Percentiles rank a stretch among this genome's conserved stretches.
Conservation (phyloP, 176 grass and related monocot species). For the Musa itinerans region DNA sequence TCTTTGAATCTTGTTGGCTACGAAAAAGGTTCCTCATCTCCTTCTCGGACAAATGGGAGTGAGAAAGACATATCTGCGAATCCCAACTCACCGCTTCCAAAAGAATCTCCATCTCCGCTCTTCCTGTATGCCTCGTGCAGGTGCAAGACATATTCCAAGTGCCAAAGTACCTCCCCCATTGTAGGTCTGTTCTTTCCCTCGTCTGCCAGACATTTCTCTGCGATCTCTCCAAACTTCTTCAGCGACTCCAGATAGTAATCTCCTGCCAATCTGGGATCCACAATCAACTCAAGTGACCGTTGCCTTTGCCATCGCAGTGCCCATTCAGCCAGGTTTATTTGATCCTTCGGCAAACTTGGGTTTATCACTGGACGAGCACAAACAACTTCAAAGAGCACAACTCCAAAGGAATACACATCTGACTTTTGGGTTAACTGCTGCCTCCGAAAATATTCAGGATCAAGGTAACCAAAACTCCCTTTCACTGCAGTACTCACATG, state of each 20-base stretch:
- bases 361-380: slow-evolving; percentile 91
- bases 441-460: slow-evolving; percentile 83
- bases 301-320: slow-evolving; percentile 90
- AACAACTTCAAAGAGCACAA: slow-evolving; percentile 82
- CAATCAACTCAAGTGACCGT: slow-evolving; percentile 57
- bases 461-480: slow-evolving; percentile 95
- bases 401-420: slow-evolving; percentile 94
- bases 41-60: slow-evolving; percentile 59
- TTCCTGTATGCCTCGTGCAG: slow-evolving; percentile 81
- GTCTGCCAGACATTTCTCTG: slow-evolving; percentile 88
- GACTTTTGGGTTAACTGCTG: slow-evolving; percentile 94
- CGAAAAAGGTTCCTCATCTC: slow-evolving; percentile 32
- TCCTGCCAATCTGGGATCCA: slow-evolving; percentile 53
- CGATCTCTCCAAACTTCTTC: slow-evolving; percentile 90
- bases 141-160: slow-evolving; percentile 82
- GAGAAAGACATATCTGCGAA: slow-evolving; percentile 58
- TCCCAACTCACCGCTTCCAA: slow-evolving; percentile 68
- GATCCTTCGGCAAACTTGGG: slow-evolving; percentile 71
- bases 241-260: slow-evolving; percentile 78
- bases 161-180: slow-evolving; percentile 92
- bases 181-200: slow-evolving; percentile 69
- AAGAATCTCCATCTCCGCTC: slow-evolving; percentile 56
- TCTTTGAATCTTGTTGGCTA: neutral
- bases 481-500: slow-evolving; percentile 95
- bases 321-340: slow-evolving; percentile 97